Evolutionary conservation across 108 stramenopile genomes (phyloP).

Genomic region (Aureococcus anophagefferens): DNA sequence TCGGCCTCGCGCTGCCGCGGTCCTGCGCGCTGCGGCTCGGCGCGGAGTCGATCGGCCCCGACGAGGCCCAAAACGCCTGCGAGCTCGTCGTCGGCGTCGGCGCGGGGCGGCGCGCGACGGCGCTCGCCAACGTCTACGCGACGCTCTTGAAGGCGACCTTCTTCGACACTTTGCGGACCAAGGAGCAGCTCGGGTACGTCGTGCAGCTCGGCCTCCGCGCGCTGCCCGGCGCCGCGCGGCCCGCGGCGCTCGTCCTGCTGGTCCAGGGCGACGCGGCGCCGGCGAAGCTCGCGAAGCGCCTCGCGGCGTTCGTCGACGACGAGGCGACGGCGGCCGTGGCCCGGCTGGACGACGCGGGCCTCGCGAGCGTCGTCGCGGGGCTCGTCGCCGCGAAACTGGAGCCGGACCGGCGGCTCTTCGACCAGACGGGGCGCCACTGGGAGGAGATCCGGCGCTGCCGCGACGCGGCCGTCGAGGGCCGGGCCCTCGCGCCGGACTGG

Average conservation of each 20-base stretch:
- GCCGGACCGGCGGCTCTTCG: conserved; percentile 20
- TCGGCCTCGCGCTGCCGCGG: too few species aligned
- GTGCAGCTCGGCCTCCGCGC: conserved; percentile 16
- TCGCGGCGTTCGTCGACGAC: not conserved
- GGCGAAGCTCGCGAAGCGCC: conserved; percentile 13
- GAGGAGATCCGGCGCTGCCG: conserved; percentile 8
- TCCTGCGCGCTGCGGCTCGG: too few species aligned
- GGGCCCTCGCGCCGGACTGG: not conserved
- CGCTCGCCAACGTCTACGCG: not conserved
- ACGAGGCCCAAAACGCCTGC: too few species aligned
- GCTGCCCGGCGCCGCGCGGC: conserved; percentile 4
- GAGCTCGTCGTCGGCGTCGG: too few species aligned
- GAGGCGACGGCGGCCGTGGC: too few species aligned
- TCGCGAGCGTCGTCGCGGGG: conserved; percentile 9
- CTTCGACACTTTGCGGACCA: conserved; percentile 29
- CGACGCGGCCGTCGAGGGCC: too few species aligned
- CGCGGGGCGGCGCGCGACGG: not conserved
- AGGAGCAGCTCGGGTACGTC: conserved; percentile 38
- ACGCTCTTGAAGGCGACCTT: conserved; percentile 26
- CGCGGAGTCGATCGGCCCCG: too few species aligned
- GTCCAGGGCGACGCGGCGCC: conserved; percentile 20
- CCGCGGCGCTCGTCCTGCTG: conserved; percentile 14
- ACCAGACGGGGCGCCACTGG: conserved; percentile 24
- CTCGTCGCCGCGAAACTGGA: conserved; percentile 26
- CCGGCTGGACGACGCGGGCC: not conserved